phyloP scores from a whole-genome alignment of 2,329 filamentous ascomycete genomes.

The Ophiocordyceps camponoti-saundersi region DNA sequence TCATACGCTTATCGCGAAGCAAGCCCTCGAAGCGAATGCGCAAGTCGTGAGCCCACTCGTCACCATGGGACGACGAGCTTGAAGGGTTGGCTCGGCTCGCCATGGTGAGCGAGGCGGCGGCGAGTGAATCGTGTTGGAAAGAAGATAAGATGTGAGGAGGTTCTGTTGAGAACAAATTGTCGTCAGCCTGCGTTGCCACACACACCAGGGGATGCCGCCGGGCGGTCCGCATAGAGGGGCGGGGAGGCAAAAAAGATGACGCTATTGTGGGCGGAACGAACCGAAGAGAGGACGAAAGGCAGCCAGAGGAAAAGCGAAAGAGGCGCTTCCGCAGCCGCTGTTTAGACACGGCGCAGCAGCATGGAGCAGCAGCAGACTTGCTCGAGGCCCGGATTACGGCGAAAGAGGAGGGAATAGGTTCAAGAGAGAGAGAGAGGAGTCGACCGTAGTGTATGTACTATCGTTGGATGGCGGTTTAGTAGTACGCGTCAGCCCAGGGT shows the following conservation, averaged over 20 bases:
- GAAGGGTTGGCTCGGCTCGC: conserved; percentile 19
- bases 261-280: neutral
- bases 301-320: neutral
- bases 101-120: conserved; percentile 12
- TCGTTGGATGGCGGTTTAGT: conserved; percentile 11
- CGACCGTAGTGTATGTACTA: neutral
- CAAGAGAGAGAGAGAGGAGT: neutral
- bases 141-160: neutral
- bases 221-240: neutral
- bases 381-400: neutral
- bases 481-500: conserved; percentile 18
- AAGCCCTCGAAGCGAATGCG: conserved; percentile 74
- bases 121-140: neutral
- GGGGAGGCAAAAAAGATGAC: neutral
- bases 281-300: neutral
- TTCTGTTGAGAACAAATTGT: neutral
- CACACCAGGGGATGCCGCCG: neutral
- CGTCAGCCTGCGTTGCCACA: conserved; percentile 6
- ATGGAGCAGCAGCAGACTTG: neutral
- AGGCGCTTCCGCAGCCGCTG: neutral
- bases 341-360: neutral
- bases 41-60: conserved; percentile 63
- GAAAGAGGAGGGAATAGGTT: neutral
- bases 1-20: conserved; percentile 73
- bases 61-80: conserved; percentile 31